These are phyloP conservation scores for Rhizopogon salebrosus DNA, from an alignment of 768 basidiomycete genomes.

Conservation along the genomic window DNA sequence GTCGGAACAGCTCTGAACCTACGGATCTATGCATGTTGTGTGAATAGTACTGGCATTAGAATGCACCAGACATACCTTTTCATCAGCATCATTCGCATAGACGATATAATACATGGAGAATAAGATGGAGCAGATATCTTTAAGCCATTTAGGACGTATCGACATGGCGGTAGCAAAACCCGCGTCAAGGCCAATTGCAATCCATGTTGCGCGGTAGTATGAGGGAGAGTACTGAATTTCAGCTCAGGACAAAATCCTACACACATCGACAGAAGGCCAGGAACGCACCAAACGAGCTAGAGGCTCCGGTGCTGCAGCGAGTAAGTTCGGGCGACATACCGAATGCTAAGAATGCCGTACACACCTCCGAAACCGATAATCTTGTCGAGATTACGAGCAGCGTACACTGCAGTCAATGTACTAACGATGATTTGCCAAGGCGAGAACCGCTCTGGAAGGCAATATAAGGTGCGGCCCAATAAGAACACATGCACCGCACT, in stretches of 20 bases:
- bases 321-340: neutral
- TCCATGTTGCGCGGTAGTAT: slow-evolving; percentile 96
- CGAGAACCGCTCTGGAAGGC: slow-evolving; percentile 64
- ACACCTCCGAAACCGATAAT: slow-evolving; percentile 76
- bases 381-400: slow-evolving; percentile 78
- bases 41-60: neutral
- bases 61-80: slow-evolving; percentile 63
- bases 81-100: slow-evolving; percentile 88
- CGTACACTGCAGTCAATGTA: slow-evolving; percentile 82
- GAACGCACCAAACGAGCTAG: slow-evolving; percentile 74
- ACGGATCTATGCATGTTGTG: slow-evolving; percentile 57
- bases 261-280: neutral
- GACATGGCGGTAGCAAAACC: slow-evolving; percentile 96
- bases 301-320: slow-evolving; percentile 86
- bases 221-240: slow-evolving; percentile 74
- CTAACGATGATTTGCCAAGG: slow-evolving; percentile 95
- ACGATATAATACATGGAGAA: slow-evolving; percentile 89
- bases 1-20: slow-evolving; percentile 90
- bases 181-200: slow-evolving; percentile 90
- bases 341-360: neutral
- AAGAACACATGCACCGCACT: slow-evolving; percentile 17
- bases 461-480: neutral
- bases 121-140: slow-evolving; percentile 78
- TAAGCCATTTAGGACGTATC: slow-evolving; percentile 87
- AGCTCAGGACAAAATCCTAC: slow-evolving; percentile 3